Base-by-base conservation (phyloP, 1,284 basidiomycete species). In the Sporisorium reilianum region DNA sequence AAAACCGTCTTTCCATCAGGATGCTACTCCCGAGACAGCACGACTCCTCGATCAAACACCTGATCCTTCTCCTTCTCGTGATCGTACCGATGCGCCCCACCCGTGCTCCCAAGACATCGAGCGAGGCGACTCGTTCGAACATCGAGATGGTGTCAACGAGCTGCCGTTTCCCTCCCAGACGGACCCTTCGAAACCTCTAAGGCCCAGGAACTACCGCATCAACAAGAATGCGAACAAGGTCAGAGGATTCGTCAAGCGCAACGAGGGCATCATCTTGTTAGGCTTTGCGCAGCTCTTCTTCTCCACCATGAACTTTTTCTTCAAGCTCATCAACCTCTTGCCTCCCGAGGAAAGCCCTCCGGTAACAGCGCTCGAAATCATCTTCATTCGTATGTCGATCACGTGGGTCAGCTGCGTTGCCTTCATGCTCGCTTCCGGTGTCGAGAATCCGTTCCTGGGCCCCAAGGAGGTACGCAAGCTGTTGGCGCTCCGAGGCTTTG, bases 381-480 rank as follows among this genome's bases (percentile, higher is more conserved):
- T 89, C 38, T 83, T 85, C 30, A 84, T 88, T 51, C 87, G 90
- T 79, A 88, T 88, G 87, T 87, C 88, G 25, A 83, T 87, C 40
- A 86, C 71, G 77, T 86, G 56, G 75, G 80, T 63, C 72, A 82
- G 59, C 65, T 82, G 42, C 77, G 81, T 38, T 23, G 68, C 10
- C 78, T 86, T 66, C 80, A 71, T 80, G 68, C 51, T 69, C 28
- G 51, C 50, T 32, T 86, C 84, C n/a, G 86, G 87, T 23, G 88
- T 92, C 0, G 89, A 90, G 0, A 85, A 92, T 75, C 91, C 91
- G 0, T 85, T 90, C 54, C 76, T 90, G 3, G 92, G 92, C 0
- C 92, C 92, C 0, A 89, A 89, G 54, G 90, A 88, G 2, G 88
- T 93, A 3, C 87, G 92, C 28, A 60, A 85, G 2, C 82, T 91